Base-by-base conservation (phyloP, 768 basidiomycete species). In the Lactarius pseudohatsudake region DNA sequence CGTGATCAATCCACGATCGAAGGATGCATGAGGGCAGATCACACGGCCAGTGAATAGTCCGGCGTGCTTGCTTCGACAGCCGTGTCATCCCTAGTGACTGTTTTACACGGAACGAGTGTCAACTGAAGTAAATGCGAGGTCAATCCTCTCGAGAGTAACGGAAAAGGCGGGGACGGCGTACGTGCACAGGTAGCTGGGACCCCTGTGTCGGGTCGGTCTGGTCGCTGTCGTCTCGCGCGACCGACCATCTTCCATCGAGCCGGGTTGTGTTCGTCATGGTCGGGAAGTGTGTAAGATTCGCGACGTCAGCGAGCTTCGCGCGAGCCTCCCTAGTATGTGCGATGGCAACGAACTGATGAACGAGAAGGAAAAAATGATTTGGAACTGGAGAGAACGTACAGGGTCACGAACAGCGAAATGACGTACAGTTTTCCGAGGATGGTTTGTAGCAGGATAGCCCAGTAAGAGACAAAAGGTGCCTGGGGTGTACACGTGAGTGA, bases 401-500 rank as follows among this genome's bases (percentile, higher is more conserved):
- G 55, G 8, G 73, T 74, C 22, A 71, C 72, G 16, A 76, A 74
- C 0, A 76, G 66, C 1, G 75, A 76, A 26, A 76, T 74, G 0
- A 74, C 72, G 62, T 76, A 76, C 41, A 76, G 64, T 61, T 76
- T 76, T 4, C 75, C 75, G 2, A 76, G 66, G 16, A 76, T 64
- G 6, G 67, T 59, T 53, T 75, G 74, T 45, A 75, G 70, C 60
- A 71, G 69, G 22, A 74, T 64, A 30, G 73, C 70, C 75, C 75
- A 76, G 43, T 70, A 71, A 2, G 55, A 70, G 20, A 67, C 67
- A 10, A 36, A 71, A 47, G 62, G 62, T 18, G 34, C 58, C 74
- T 65, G 70, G 30, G 10, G 57, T 22, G 18, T 8, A 59, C 66
- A 11, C n/a, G 28, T 36, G 30, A 10, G 20, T 5, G 36, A 57